These are phyloP conservation scores for Royoungia palumana DNA, from an alignment of 768 basidiomycete genomes.

Conservation along the genomic window DNA sequence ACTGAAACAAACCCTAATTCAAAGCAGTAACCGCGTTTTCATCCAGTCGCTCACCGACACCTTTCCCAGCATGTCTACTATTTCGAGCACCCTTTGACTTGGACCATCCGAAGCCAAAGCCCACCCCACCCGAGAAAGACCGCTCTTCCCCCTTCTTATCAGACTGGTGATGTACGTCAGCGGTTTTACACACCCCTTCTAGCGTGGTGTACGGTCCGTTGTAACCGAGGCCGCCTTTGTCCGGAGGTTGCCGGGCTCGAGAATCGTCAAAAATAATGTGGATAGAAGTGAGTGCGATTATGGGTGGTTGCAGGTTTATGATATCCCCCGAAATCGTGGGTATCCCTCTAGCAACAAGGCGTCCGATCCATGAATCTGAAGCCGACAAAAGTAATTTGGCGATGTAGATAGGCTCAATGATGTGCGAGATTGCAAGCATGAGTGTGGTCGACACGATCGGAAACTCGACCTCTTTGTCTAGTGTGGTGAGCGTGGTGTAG, in stretches of 20 bases:
- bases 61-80: slow-evolving; percentile 27
- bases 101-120: slow-evolving; percentile 36
- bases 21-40: slow-evolving; percentile 14
- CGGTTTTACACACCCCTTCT: slow-evolving; percentile 56
- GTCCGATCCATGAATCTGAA: slow-evolving; percentile 26
- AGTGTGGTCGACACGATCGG: slow-evolving; percentile 54
- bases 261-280: slow-evolving; percentile 66
- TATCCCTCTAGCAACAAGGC: slow-evolving; percentile 36
- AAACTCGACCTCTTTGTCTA: slow-evolving; percentile 59
- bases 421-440: slow-evolving; percentile 60
- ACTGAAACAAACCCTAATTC: slow-evolving; percentile 17
- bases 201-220: slow-evolving; percentile 54
- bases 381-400: slow-evolving; percentile 39
- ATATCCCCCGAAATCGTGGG: slow-evolving; percentile 48
- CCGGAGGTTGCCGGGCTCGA: slow-evolving; percentile 52
- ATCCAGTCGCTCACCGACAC: slow-evolving; percentile 20
- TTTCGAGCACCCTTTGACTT: slow-evolving; percentile 30
- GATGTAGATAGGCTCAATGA: slow-evolving; percentile 56
- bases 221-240: slow-evolving; percentile 64
- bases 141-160: slow-evolving; percentile 38
- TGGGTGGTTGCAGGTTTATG: slow-evolving; percentile 55
- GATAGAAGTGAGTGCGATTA: slow-evolving; percentile 50
- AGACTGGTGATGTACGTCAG: slow-evolving; percentile 42
- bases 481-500: slow-evolving; percentile 50
- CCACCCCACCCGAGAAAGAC: slow-evolving; percentile 43